These are phyloP conservation scores for Digitaria exilis DNA, from an alignment of 202 grass and related monocot species.

Conservation along the genomic window DNA sequence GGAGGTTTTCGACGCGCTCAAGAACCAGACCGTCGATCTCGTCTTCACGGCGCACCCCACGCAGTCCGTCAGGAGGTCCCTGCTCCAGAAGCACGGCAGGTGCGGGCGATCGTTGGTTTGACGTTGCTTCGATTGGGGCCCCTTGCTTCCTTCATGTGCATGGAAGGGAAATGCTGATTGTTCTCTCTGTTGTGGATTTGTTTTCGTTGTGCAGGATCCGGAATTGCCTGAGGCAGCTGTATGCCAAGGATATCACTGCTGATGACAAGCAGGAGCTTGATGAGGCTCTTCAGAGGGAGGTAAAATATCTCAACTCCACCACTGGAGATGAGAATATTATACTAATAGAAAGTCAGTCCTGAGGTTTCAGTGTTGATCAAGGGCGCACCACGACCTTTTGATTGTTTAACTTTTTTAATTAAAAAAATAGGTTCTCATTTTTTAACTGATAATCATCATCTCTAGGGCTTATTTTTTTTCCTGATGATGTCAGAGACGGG, in stretches of 20 bases:
- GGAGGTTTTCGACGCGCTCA: conserved; percentile 94
- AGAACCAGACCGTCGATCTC: conserved; percentile 97
- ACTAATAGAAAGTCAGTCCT: background rate
- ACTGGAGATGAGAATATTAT: conserved; percentile 20
- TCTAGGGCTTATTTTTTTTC: background rate
- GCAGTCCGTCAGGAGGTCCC: conserved; percentile 83
- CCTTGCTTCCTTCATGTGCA: background rate
- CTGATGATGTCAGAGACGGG: background rate
- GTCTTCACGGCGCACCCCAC: conserved; percentile 98
- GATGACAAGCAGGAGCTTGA: conserved; percentile 98
- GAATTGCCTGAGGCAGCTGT: conserved; percentile 80
- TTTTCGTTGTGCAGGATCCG: conserved; percentile 67
- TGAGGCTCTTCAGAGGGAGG: conserved; percentile 98
- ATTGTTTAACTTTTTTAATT: background rate
- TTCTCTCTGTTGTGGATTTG: conserved; percentile 26
- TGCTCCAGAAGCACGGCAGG: conserved; percentile 97
- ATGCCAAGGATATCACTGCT: conserved; percentile 88
- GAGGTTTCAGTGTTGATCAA: conserved; percentile 4
- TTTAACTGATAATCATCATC: conserved; percentile 1
- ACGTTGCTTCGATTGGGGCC: background rate
- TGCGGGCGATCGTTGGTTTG: conserved; percentile 8
- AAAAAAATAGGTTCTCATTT: background rate
- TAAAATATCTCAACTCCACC: conserved; percentile 34
- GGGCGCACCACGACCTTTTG: conserved; percentile 9
- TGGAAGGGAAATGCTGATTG: conserved; percentile 20